phyloP scores from a whole-genome alignment of 306 rosid genomes.

The Trichosanthes truncata region DNA sequence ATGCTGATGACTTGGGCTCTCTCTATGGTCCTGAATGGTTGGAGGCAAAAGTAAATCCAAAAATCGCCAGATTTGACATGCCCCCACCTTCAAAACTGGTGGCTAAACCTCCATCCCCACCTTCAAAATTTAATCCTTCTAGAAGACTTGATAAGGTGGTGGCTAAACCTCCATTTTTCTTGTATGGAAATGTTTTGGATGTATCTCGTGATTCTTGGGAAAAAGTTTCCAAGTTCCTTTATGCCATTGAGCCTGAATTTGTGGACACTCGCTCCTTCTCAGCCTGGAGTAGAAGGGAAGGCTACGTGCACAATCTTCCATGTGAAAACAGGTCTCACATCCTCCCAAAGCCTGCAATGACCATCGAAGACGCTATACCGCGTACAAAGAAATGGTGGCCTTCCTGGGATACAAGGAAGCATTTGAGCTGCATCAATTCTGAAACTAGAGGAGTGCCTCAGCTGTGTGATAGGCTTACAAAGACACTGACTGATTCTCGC shows the following conservation, averaged over 20 bases:
- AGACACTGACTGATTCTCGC: slow-evolving; percentile 29
- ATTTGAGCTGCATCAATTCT: slow-evolving; percentile 45
- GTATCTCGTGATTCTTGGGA: slow-evolving; percentile 53
- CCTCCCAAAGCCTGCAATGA: slow-evolving; percentile 54
- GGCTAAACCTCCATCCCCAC: slow-evolving; percentile 50
- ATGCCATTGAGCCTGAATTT: slow-evolving; percentile 66
- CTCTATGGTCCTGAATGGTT: slow-evolving; percentile 30
- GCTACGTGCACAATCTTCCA: slow-evolving; percentile 89
- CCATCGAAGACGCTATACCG: slow-evolving; percentile 62
- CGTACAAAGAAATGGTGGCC: slow-evolving; percentile 82
- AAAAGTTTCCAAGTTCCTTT: slow-evolving; percentile 63
- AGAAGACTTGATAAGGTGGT: slow-evolving; percentile 31
- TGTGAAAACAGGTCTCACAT: slow-evolving; percentile 53
- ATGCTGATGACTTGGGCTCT: slow-evolving; percentile 27
- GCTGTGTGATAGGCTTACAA: slow-evolving; percentile 55
- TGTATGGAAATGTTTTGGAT: slow-evolving; percentile 52
- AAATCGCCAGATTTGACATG: slow-evolving; percentile 18
- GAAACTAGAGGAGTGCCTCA: slow-evolving; percentile 47
- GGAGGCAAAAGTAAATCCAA: slow-evolving; percentile 45
- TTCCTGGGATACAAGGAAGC: slow-evolving; percentile 77
- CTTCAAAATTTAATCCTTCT: slow-evolving; percentile 26
- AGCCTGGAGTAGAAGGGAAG: slow-evolving; percentile 68
- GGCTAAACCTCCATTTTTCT: slow-evolving; percentile 67
- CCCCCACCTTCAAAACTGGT: slow-evolving; percentile 26
- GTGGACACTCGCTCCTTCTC: slow-evolving; percentile 58